A percentile compares a stretch with the other conserved stretches of the same genome.
These are phyloP conservation scores for Boletus edulis DNA, from an alignment of 768 basidiomycete genomes.

Conservation along the genomic window DNA sequence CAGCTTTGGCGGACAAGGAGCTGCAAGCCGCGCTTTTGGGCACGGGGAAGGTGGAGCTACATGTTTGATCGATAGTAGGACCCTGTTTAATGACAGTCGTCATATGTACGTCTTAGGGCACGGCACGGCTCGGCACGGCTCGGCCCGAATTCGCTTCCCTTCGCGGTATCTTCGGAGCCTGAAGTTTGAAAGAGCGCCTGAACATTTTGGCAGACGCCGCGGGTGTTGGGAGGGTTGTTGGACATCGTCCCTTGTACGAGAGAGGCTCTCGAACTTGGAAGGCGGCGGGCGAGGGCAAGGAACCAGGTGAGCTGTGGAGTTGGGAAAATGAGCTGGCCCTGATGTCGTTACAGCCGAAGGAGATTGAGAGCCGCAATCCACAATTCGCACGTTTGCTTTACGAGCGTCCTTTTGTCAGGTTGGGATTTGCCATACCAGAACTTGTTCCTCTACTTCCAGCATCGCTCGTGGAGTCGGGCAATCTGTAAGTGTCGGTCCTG, in stretches of 20 bases:
- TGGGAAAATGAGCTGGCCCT: not conserved
- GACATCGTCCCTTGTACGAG: not conserved
- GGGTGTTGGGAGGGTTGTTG: not conserved
- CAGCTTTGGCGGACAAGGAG: conserved; percentile 67
- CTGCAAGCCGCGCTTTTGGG: conserved; percentile 49
- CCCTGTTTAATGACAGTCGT: not conserved
- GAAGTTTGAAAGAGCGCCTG: conserved; percentile 21
- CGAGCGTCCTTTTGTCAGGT: conserved; percentile 15
- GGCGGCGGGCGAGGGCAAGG: not conserved
- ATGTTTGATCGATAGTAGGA: conserved; percentile 33
- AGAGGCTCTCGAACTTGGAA: not conserved
- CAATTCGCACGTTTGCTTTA: conserved; percentile 25
- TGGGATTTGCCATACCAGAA: conserved; percentile 15
- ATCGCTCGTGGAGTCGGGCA: conserved; percentile 2
- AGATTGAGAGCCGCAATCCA: conserved; percentile 16
- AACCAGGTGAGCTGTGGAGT: conserved; percentile 6
- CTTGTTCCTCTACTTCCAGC: conserved; percentile 15
- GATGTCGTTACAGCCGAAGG: conserved; percentile 9
- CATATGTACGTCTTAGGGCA: not conserved
- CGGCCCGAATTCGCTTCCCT: conserved; percentile 22
- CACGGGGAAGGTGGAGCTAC: conserved; percentile 62
- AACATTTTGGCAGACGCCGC: not conserved
- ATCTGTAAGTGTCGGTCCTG: conserved; percentile 13
- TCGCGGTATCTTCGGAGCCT: conserved; percentile 15
- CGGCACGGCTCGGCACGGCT: conserved; percentile 3